Percentiles rank a stretch among this genome's conserved stretches.
phyloP scores from a whole-genome alignment of 1,284 basidiomycete genomes.

The Rhodotorula mucilaginosa region DNA sequence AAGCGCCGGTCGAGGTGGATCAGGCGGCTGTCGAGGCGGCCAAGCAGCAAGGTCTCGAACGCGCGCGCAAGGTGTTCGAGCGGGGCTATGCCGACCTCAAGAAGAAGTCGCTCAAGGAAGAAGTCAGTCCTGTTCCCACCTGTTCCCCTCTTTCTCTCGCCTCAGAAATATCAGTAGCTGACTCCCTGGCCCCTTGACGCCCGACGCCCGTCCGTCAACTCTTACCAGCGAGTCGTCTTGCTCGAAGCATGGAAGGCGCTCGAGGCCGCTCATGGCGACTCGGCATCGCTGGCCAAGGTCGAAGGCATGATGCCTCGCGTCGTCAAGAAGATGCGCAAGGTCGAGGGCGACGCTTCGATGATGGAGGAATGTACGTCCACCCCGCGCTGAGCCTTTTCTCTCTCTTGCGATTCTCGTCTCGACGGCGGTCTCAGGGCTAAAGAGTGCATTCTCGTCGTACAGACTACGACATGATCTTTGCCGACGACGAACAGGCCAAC shows the following conservation, averaged over 20 bases:
- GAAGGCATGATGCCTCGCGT: slow-evolving; percentile 87
- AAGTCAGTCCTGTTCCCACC: slow-evolving; percentile 58
- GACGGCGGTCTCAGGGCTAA: background rate
- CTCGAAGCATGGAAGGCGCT: slow-evolving; percentile 92
- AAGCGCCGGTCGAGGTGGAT: slow-evolving; percentile 58
- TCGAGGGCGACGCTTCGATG: slow-evolving; percentile 75
- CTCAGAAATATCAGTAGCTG: background rate
- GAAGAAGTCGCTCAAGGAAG: slow-evolving; percentile 74
- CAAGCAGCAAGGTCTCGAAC: slow-evolving; percentile 59
- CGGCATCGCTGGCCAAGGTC: slow-evolving; percentile 67
- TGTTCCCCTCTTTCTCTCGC: background rate
- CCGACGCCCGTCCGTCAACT: background rate
- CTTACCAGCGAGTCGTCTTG: slow-evolving; percentile 70
- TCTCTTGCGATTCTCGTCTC: background rate
- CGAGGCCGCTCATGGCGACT: slow-evolving; percentile 72
- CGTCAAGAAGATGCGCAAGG: slow-evolving; percentile 75
- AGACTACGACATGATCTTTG: slow-evolving; percentile 93
- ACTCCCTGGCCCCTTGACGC: background rate
- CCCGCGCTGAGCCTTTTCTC: slow-evolving; percentile 4
- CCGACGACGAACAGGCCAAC: slow-evolving; percentile 79
- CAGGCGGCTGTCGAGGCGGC: slow-evolving; percentile 54
- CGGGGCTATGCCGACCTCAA: slow-evolving; percentile 83
- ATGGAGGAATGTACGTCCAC: slow-evolving; percentile 71
- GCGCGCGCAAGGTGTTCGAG: slow-evolving; percentile 76
- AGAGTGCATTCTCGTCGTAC: slow-evolving; percentile 16